Percentiles rank a stretch among this genome's conserved stretches.
Conservation (phyloP, 2,329 filamentous ascomycete genomes). For the Arachnomyces sp. region DNA sequence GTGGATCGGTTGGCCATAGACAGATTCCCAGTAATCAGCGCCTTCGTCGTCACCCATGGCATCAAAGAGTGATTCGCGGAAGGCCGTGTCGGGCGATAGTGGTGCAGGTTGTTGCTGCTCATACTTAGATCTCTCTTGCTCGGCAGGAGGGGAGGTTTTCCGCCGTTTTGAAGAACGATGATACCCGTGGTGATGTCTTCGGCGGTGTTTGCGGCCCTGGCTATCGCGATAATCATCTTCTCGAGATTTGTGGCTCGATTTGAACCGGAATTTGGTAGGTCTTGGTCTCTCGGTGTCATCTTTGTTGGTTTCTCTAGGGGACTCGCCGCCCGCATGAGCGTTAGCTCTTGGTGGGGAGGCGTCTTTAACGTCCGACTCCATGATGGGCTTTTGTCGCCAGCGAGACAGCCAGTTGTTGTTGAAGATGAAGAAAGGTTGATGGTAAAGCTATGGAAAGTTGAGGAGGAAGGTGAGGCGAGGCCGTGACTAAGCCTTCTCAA, state of each 20-base stretch:
- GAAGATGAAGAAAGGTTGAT: no score
- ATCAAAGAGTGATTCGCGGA: constrained; percentile 91
- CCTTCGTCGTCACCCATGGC: constrained; percentile 96
- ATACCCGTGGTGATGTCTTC: constrained; percentile 16
- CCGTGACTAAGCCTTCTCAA: no score
- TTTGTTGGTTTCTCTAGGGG: no score
- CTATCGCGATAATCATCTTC: constrained; percentile 11
- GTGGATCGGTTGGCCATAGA: constrained; percentile 95
- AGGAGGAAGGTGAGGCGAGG: no score
- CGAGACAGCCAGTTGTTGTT: no score
- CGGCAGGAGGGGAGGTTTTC: constrained; percentile 13
- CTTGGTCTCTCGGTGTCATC: no score
- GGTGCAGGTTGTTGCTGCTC: constrained; percentile 8
- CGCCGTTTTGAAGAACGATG: constrained; percentile 19
- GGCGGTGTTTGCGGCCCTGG: constrained; percentile 13
- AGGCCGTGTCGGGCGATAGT: constrained; percentile 64
- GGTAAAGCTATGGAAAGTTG: no score
- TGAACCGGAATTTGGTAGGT: constrained; percentile 26
- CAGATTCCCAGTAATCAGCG: constrained; percentile 84
- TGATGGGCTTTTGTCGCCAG: no score
- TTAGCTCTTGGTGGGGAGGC: no score
- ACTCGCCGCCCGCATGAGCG: no score
- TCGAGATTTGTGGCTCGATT: constrained; percentile 13
- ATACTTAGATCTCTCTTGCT: constrained; percentile 1
- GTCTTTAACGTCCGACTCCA: no score